Evolutionary conservation across 163 green algal genomes (phyloP), one percentile per base, ranked within the genome.

Genomic region (Scenedesmus sp.): DNA sequence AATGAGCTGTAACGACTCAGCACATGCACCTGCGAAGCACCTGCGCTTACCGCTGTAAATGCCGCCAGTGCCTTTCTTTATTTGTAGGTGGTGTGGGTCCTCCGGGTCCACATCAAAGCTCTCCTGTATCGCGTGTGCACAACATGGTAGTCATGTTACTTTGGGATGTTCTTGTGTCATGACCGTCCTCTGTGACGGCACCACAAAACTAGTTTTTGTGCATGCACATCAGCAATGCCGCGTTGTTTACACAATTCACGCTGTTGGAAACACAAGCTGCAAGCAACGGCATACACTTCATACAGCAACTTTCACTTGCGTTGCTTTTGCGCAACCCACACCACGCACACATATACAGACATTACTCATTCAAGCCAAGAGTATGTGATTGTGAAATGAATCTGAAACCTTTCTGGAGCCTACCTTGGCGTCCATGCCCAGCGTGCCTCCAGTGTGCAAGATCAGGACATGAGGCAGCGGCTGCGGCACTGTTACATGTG

Each of bases 401-500:
- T 10, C 37, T 76, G 0, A 72, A 10, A 72, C 22, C 59, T 35
- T 53, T 37, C n/a, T n/a, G n/a, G n/a, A 42, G 44, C 40, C 76
- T 56, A 59, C 30, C 20, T 85, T 85, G 42, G 61, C 56, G 24
- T 92, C 83, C 95, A 98, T 98, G 73, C 95, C 97, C 46, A 98
- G 94, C 0, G 96, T 98, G 73, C 97, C 97, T 2, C 96, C 97
- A 12, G 96, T 98, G 93, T 99, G 97, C 26, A 99, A 82, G 73
- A 99, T 95, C 33, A 98, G 93, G 56, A 99, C 97, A 0, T 93
- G 91, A 0, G 97, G 97, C 68, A 99, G 90, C 9, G 95, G 95
- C 89, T 95, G 94, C 0, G 94, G 94, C 2, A 98, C 81, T 4
- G 94, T 89, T 10, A 95, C 46, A 24, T 95, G 59, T 26, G 93